Evolutionary conservation across 768 basidiomycete genomes (phyloP), one percentile per base, ranked within the genome.

Genomic region (Pleurotus platypus): DNA sequence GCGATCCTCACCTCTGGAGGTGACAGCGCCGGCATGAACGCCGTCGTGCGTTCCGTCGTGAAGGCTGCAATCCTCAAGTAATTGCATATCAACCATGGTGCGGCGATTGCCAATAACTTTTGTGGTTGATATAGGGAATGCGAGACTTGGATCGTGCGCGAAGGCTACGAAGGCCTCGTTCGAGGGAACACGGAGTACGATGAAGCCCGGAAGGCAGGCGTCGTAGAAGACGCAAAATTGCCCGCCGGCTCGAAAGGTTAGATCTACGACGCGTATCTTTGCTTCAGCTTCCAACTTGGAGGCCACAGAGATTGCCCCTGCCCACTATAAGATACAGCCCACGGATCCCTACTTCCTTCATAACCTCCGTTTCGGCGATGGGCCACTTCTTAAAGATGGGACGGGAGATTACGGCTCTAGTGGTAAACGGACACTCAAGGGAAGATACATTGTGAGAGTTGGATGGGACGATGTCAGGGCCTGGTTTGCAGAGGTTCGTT

Each of bases 401-500:
- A 93, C 91, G 4, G 86, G 85, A 12, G 92, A 94, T 69, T 83
- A 80, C 58, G 69, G 74, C 13, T 53, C n/a, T 4, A 40, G 15
- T 20, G 76, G 77, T 15, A 88, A 87, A 20, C 80, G 86, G 53
- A 86, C 86, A 2, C 81, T 99, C 65, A 94, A 92, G 67, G 94
- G 93, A 1, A 78, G 89, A 49, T 93, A 97, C 71, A 97, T 98
- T 63, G 89, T 98, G 18, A 80, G 92, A 55, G 96, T 96, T 2
- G 97, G 97, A 8, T 98, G 95, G 89, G 97, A 99, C 68, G 97
- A 99, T 70, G 96, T 98, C 30, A 78, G 93, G 47, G 93, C 92
- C 11, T 98, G 94, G 94, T 87, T 96, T 62, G 83, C 89, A 27
- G 84, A 97, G 80, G 92, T 88, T 62, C 57, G 83, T 6, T 35